Conservation (phyloP, 345 rosid genomes). For the Isatis tinctoria region DNA sequence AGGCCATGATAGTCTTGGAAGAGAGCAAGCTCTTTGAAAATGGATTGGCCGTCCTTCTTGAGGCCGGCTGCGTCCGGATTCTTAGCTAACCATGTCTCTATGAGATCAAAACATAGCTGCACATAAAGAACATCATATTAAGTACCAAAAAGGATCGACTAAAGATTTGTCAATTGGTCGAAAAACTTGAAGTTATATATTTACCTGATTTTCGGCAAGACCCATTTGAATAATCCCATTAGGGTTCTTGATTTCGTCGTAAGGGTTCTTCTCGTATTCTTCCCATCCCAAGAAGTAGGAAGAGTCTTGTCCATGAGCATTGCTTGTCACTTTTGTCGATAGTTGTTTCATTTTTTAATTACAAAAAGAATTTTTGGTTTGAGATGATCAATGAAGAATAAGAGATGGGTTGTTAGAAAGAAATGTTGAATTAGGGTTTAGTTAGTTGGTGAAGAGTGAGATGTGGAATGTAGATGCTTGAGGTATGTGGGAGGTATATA, state of each 20-base stretch:
- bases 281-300: conserved; percentile 79
- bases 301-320: conserved; percentile 68
- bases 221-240: conserved; percentile 76
- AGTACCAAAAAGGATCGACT: neutral
- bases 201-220: conserved; percentile 74
- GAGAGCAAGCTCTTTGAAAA: conserved; percentile 73
- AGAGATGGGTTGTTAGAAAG: neutral
- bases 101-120: conserved; percentile 62
- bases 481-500: conserved; percentile 16
- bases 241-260: conserved; percentile 51
- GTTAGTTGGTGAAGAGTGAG: conserved; percentile 20
- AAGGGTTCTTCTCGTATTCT: conserved; percentile 73
- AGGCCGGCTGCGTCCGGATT: conserved; percentile 59
- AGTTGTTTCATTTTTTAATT: conserved; percentile 32
- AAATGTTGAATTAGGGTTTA: conserved; percentile 15
- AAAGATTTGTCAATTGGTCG: neutral
- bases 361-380: neutral
- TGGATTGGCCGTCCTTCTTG: conserved; percentile 54
- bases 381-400: conserved; percentile 5
- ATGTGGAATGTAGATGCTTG: conserved; percentile 13
- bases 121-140: conserved; percentile 4
- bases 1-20: conserved; percentile 80
- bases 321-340: conserved; percentile 59
- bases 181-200: neutral
- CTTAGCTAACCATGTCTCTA: conserved; percentile 60